Base-by-base conservation (phyloP, 805 yeast genomes). In the Geotrichum ghanense region DNA sequence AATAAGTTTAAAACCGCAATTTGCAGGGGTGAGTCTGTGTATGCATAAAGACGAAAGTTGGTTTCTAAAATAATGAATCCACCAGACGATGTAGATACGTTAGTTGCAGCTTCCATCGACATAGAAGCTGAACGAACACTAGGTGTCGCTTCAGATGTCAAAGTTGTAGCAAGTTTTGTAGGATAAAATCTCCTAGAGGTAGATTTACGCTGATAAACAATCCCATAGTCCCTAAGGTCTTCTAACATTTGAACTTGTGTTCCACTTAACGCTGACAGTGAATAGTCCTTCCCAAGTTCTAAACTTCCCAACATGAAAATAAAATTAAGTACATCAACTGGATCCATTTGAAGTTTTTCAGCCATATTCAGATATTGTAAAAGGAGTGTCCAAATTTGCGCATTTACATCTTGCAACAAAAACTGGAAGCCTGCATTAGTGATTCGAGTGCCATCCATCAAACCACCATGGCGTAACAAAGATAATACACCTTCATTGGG, bases 361-460 rank as follows among this genome's bases (percentile, higher is more conserved):
- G 97, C 77, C 72, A 86, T 75, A 60, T 84, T 82, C 51, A 92
- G 67, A 60, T 92, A 92, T 60, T 92, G 96, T 35, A 92, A 67
- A 42, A 92, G 67, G 37, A 92, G 67, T 0, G 95, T 81, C 98
- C 98, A 92, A 16, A 92, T 81, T 64, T 92, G 98, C 0, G 95
- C 83, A 60, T 87, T 88, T 22, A 84, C 84, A 56, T 89, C 96
- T 63, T 90, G 98, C 41, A 92, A 68, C 50, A 92, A 66, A 58
- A 92, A 92, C 67, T 92, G 98, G 64, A 92, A 92, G 16, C 98
- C 98, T 40, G 79, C 76, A 54, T 87, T 84, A 1, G 98, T 90
- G 59, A 92, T 92, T 44, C 75, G 70, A 62, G 86, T 66, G 52
- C 69, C 56, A 45, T 84, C 95, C 96, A 92, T 89, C 45, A 92